Conservation (phyloP, 2,329 filamentous ascomycete genomes). For the Clarireedia hainanense region DNA sequence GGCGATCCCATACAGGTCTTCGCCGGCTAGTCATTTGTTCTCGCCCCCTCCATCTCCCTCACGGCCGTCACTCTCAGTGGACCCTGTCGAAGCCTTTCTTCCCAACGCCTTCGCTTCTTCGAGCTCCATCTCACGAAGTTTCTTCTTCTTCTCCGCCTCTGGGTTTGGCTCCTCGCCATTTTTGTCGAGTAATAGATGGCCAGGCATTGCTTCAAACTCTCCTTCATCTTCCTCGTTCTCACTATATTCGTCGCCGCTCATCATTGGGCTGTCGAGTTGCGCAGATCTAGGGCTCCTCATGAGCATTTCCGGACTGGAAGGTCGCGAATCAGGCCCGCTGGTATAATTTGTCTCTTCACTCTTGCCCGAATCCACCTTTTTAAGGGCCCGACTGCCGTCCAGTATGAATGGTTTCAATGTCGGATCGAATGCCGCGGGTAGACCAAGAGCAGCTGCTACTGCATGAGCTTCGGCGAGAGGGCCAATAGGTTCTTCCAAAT, state of each 20-base stretch:
- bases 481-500: constrained; percentile 23
- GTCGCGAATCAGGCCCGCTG: constrained; percentile 28
- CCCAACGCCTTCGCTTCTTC: constrained; percentile 46
- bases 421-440: constrained; percentile 56
- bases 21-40: constrained; percentile 7
- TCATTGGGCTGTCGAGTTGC: constrained; percentile 20
- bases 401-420: constrained; percentile 50
- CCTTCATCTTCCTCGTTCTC: constrained; percentile 30
- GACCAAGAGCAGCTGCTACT: constrained; percentile 54
- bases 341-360: constrained; percentile 20
- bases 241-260: constrained; percentile 31
- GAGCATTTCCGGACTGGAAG: constrained; percentile 31
- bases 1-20: constrained; percentile 3
- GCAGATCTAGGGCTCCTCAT: constrained; percentile 36
- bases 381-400: constrained; percentile 14
- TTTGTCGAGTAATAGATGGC: constrained; percentile 20
- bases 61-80: constrained; percentile 6
- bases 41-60: constrained; percentile 2
- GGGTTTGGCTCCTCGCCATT: constrained; percentile 11
- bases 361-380: constrained; percentile 22
- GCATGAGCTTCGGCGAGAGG: constrained; percentile 57
- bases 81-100: constrained; percentile 19
- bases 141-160: constrained; percentile 38
- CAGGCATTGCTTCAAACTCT: constrained; percentile 28
- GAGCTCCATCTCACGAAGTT: constrained; percentile 52